A percentile compares a stretch with the other conserved stretches of the same genome.
Conservation (phyloP, 345 rosid genomes). For the Mercurialis annua region DNA sequence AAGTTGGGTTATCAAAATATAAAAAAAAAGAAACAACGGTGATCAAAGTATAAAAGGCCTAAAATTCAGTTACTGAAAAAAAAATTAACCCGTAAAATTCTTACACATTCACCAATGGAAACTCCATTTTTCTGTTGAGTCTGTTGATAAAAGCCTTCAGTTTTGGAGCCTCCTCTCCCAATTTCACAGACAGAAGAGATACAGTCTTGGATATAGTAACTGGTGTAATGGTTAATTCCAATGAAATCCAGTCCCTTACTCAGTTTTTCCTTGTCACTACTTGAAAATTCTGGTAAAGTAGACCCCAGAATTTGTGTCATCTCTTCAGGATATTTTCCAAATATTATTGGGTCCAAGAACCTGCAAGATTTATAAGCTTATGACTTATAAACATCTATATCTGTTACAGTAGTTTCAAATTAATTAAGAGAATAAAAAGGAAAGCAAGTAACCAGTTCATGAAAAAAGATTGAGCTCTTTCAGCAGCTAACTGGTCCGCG, state of each 20-base stretch:
- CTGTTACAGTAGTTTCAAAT: neutral
- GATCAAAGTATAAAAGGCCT: no score
- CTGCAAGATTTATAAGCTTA: constrained; percentile 2
- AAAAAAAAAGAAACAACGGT: no score
- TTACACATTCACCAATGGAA: constrained; percentile 15
- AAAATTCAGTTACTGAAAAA: neutral
- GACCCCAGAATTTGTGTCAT: constrained; percentile 19
- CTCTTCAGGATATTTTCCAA: constrained; percentile 20
- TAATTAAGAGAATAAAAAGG: neutral
- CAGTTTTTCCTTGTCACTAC: constrained; percentile 9
- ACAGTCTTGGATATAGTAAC: constrained; percentile 18
- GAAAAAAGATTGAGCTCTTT: constrained; percentile 18
- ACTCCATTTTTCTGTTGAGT: constrained; percentile 11
- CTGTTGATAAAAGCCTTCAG: constrained; percentile 6
- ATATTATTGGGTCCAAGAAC: constrained; percentile 22
- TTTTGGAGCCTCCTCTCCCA: constrained; percentile 11
- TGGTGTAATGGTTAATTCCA: constrained; percentile 20
- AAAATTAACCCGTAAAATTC: neutral
- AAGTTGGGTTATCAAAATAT: no score
- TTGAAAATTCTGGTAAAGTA: constrained; percentile 14
- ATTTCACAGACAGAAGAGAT: constrained; percentile 7
- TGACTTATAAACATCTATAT: neutral
- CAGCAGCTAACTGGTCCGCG: constrained; percentile 18
- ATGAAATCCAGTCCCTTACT: constrained; percentile 17
- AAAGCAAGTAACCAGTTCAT: constrained; percentile 14